Percentiles rank a stretch among this genome's conserved stretches.
These are phyloP conservation scores for Linaria vulgaris DNA, from an alignment of 257 asterid species.

Conservation along the genomic window DNA sequence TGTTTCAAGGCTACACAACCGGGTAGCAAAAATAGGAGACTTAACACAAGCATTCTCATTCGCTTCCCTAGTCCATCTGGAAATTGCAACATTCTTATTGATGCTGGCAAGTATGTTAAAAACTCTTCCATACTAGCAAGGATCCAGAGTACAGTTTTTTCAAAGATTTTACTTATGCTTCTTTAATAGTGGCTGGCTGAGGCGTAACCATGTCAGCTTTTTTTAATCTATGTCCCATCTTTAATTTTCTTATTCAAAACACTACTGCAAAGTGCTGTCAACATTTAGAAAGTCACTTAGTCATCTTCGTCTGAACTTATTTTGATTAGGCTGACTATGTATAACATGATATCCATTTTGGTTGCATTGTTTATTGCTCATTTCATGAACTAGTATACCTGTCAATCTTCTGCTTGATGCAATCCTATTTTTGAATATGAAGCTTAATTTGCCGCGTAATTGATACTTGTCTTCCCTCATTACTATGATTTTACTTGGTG, in stretches of 20 bases:
- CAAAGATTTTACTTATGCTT: background rate
- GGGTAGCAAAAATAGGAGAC: conserved; percentile 81
- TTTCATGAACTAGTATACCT: background rate
- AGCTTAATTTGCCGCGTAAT: background rate
- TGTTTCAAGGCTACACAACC: conserved; percentile 81
- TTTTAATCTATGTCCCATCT: background rate
- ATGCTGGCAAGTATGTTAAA: conserved; percentile 91
- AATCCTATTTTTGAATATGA: background rate
- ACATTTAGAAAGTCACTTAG: conserved; percentile 3
- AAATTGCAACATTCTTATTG: conserved; percentile 74
- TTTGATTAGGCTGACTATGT: conserved; percentile 6
- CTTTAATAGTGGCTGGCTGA: background rate
- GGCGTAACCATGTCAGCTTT: background rate
- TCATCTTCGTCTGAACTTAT: background rate
- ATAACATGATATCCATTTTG: conserved; percentile 2
- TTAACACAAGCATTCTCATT: conserved; percentile 88
- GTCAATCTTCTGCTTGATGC: background rate
- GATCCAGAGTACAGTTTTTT: background rate
- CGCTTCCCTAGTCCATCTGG: conserved; percentile 61
- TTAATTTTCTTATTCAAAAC: background rate
- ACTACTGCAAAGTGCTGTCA: background rate
- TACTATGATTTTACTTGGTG: background rate
- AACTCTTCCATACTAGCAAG: conserved; percentile 12
- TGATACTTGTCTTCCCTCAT: background rate
- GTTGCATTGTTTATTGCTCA: background rate